phyloP scores from a whole-genome alignment of 2,329 filamentous ascomycete genomes.

The Phyllosticta citriasiana region DNA sequence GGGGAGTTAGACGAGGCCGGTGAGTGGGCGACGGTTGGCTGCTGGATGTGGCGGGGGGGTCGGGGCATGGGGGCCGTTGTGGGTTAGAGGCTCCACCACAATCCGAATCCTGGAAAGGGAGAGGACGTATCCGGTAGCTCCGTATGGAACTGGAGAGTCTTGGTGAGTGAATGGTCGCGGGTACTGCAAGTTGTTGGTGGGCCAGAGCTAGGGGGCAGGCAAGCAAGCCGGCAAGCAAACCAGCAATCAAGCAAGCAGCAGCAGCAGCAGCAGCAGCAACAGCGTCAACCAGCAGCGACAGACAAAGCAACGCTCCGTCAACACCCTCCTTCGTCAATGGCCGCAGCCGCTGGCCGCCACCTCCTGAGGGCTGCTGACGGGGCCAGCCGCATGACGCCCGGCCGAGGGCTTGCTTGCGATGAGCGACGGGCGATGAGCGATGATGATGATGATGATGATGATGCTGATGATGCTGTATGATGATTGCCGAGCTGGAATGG shows the following conservation, averaged over 20 bases:
- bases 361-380: conserved; percentile 9
- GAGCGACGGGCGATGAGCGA: not conserved
- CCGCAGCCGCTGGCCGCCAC: not conserved
- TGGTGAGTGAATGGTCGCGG: not conserved
- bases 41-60: not conserved
- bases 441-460: no score
- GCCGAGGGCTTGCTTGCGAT: conserved; percentile 6
- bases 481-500: no score
- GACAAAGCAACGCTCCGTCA: not conserved
- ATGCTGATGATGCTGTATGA: no score
- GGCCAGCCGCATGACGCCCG: not conserved
- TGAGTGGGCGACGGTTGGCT: not conserved
- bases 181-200: not conserved
- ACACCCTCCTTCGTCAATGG: not conserved
- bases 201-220: not conserved
- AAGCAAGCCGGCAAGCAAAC: not conserved
- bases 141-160: no score
- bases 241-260: not conserved
- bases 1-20: conserved; percentile 4
- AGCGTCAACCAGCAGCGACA: not conserved
- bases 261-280: no score
- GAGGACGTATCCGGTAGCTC: no score
- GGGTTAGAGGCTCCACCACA: no score
- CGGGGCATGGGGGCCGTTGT: no score
- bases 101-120: no score